Percentiles rank a stretch among this genome's conserved stretches.
phyloP scores from a whole-genome alignment of 495 filamentous ascomycete species.

The Delitschia confertaspora region DNA sequence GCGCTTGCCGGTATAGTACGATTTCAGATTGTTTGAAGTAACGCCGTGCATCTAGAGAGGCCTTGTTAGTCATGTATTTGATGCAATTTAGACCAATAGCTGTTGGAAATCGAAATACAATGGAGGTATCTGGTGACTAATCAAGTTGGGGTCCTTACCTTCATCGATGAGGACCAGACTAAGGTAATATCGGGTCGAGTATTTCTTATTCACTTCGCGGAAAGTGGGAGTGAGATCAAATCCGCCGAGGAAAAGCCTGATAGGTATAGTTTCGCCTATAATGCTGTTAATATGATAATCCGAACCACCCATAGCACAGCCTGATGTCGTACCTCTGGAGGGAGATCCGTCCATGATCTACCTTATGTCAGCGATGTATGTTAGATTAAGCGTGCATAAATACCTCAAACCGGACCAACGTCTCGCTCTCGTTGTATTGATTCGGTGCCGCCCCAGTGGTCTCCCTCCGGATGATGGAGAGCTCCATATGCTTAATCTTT shows the following conservation, averaged over 20 bases:
- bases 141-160: constrained; percentile 44
- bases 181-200: constrained; percentile 95
- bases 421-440: constrained; percentile 99
- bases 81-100: neutral
- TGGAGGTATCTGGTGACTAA: neutral
- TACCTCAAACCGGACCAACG: constrained; percentile 93
- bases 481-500: constrained; percentile 99
- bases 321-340: constrained; percentile 58
- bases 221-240: constrained; percentile 98
- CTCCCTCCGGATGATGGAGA: constrained; percentile 94
- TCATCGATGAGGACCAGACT: constrained; percentile 95
- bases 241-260: constrained; percentile 92
- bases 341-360: constrained; percentile 99
- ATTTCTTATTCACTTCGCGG: constrained; percentile 99
- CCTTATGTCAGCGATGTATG: neutral
- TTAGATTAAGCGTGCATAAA: neutral
- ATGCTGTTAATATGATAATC: constrained; percentile 30
- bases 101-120: constrained; percentile 2
- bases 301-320: no score
- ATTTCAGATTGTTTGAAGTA: constrained; percentile 99
- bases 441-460: constrained; percentile 98
- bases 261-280: constrained; percentile 88
- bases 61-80: constrained; percentile 4
- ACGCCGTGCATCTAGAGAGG: constrained; percentile 66
- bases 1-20: constrained; percentile 89